Evolutionary conservation across 441 rosid genomes (phyloP).

Genomic region (Corymbia citriodora): DNA sequence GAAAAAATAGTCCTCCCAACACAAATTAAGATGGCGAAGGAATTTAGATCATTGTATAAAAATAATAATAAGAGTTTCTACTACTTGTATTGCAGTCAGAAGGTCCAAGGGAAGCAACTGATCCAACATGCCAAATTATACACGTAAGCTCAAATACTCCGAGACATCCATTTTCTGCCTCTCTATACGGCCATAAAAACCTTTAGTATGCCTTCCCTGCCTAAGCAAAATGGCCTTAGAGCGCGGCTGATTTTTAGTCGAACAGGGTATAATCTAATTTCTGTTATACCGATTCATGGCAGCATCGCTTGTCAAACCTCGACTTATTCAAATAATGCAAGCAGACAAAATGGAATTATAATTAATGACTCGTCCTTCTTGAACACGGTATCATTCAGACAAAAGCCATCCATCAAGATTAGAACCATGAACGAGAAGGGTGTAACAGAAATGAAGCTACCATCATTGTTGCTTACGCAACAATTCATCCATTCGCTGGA

Average conservation of each 20-base stretch:
- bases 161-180: too few species aligned
- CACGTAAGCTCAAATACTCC: too few species aligned
- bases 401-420: background rate
- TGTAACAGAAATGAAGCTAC: background rate
- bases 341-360: background rate
- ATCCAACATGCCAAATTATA: too few species aligned
- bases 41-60: background rate
- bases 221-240: too few species aligned
- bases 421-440: background rate
- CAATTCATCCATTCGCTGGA: background rate
- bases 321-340: background rate
- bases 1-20: background rate
- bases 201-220: too few species aligned
- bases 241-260: too few species aligned
- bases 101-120: too few species aligned
- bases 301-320: background rate
- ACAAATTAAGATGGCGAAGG: background rate
- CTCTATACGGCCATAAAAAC: too few species aligned
- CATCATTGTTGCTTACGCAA: background rate
- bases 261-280: too few species aligned
- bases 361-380: background rate
- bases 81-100: too few species aligned
- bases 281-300: background rate
- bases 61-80: too few species aligned
- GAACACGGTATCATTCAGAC: background rate